Conservation (phyloP, 2,329 filamentous ascomycete genomes). For the Fusarium temperatum region DNA sequence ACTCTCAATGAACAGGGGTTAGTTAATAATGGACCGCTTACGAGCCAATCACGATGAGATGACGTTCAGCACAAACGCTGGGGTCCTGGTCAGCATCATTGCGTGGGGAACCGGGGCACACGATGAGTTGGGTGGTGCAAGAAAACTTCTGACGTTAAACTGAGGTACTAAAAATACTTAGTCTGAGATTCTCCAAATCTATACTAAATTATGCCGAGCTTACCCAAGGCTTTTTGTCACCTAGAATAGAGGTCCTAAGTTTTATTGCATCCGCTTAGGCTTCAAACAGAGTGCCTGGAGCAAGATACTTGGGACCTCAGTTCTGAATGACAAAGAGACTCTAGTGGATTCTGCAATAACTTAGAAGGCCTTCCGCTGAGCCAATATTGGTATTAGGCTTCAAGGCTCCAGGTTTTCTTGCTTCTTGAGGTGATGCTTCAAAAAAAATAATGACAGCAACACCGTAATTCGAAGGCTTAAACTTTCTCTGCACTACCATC, state of each 20-base stretch:
- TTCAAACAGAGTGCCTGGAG: not conserved
- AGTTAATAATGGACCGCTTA: conserved; percentile 37
- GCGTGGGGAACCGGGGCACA: conserved; percentile 40
- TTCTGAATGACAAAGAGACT: not conserved
- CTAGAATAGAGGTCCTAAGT: no score
- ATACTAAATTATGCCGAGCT: no score
- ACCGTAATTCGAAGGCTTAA: not conserved
- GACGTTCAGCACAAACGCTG: conserved; percentile 46
- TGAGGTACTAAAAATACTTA: no score
- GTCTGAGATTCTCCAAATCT: no score
- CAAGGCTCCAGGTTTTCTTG: not conserved
- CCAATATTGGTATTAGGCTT: not conserved
- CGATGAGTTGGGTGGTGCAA: not conserved
- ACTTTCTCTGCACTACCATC: not conserved
- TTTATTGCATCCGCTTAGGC: no score
- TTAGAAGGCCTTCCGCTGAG: not conserved
- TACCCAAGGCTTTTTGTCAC: no score
- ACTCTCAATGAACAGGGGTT: conserved; percentile 45
- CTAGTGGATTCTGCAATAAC: not conserved
- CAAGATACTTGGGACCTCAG: not conserved
- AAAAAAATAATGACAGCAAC: not conserved
- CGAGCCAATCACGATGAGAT: conserved; percentile 48
- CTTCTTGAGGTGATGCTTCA: not conserved
- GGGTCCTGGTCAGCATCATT: conserved; percentile 38
- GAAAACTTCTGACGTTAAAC: no score